A percentile compares a stretch with the other conserved stretches of the same genome.
Conservation (phyloP, 805 yeast species). For the Ogataea sp. region DNA sequence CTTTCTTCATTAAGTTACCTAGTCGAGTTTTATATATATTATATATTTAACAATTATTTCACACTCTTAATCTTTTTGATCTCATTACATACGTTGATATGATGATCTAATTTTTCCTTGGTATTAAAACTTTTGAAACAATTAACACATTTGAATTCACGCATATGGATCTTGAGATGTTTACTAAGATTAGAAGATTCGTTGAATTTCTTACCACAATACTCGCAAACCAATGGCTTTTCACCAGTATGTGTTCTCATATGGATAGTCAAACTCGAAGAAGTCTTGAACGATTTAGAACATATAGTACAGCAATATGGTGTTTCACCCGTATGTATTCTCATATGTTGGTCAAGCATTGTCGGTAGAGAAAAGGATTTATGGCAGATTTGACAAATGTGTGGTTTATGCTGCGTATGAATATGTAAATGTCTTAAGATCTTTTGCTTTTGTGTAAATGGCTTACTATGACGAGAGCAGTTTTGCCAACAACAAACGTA, state of each 20-base stretch:
- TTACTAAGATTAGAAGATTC: slow-evolving; percentile 86
- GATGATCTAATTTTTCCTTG: slow-evolving; percentile 33
- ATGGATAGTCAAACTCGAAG: slow-evolving; percentile 78
- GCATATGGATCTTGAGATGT: slow-evolving; percentile 73
- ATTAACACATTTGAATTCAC: slow-evolving; percentile 38
- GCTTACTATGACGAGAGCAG: slow-evolving; percentile 56
- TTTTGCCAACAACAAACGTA: slow-evolving; percentile 74
- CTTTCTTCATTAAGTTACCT: too few relatives aligned
- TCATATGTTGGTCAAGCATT: slow-evolving; percentile 70
- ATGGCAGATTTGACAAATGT: slow-evolving; percentile 60
- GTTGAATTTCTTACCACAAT: slow-evolving; percentile 77
- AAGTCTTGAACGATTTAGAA: slow-evolving; percentile 72
- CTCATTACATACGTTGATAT: slow-evolving; percentile 20
- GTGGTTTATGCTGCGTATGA: slow-evolving; percentile 83
- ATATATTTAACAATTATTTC: not conserved
- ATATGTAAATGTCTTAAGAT: slow-evolving; percentile 77
- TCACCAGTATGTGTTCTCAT: slow-evolving; percentile 84
- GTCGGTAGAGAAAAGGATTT: slow-evolving; percentile 69
- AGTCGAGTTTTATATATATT: too few relatives aligned
- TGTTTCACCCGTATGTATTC: slow-evolving; percentile 85
- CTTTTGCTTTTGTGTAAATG: slow-evolving; percentile 80
- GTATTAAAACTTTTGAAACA: slow-evolving; percentile 49
- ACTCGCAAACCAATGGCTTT: slow-evolving; percentile 73
- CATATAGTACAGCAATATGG: slow-evolving; percentile 74
- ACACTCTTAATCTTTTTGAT: not conserved